These are phyloP conservation scores for Hypoxylon sp. DNA, from an alignment of 2,329 filamentous ascomycete species.

Conservation along the genomic window DNA sequence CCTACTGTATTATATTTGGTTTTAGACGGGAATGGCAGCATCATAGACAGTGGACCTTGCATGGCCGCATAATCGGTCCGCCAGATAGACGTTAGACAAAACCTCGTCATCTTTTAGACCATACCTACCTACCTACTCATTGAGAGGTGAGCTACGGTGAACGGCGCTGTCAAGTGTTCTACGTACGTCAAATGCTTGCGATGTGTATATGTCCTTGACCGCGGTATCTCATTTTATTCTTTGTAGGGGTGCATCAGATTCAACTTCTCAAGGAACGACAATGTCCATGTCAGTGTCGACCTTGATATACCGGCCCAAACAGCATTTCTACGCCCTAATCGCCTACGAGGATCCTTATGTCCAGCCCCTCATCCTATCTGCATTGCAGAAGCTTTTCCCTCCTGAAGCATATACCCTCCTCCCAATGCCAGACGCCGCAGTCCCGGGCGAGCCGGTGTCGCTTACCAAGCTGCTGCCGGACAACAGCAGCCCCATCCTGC, in stretches of 20 bases:
- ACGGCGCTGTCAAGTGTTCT: conserved; percentile 24
- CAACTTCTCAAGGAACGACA: conserved; percentile 36
- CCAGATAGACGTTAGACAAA: conserved; percentile 46
- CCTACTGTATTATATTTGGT: conserved; percentile 49
- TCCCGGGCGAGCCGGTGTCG: conserved; percentile 52
- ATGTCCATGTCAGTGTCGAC: conserved; percentile 32
- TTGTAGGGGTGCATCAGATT: conserved; percentile 42
- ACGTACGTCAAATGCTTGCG: conserved; percentile 33
- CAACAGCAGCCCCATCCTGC: conserved; percentile 70
- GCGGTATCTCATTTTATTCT: conserved; percentile 40
- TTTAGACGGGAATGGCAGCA: conserved; percentile 40
- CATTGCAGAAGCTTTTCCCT: conserved; percentile 76
- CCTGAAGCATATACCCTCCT: conserved; percentile 69
- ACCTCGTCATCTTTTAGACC: conserved; percentile 28
- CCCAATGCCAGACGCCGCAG: conserved; percentile 57
- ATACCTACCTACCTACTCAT: conserved; percentile 2
- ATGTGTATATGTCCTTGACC: conserved; percentile 23
- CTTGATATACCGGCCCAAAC: conserved; percentile 48
- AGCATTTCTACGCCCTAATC: conserved; percentile 77
- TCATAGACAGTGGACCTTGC: conserved; percentile 44
- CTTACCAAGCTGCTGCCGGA: conserved; percentile 58
- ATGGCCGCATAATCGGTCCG: conserved; percentile 31
- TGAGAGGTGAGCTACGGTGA: conserved; percentile 29
- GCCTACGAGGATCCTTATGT: conserved; percentile 92
- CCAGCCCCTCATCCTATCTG: conserved; percentile 83